A percentile compares a stretch with the other conserved stretches of the same genome.
phyloP scores from a whole-genome alignment of 1,284 basidiomycete genomes.

The Leccinum proximum region DNA sequence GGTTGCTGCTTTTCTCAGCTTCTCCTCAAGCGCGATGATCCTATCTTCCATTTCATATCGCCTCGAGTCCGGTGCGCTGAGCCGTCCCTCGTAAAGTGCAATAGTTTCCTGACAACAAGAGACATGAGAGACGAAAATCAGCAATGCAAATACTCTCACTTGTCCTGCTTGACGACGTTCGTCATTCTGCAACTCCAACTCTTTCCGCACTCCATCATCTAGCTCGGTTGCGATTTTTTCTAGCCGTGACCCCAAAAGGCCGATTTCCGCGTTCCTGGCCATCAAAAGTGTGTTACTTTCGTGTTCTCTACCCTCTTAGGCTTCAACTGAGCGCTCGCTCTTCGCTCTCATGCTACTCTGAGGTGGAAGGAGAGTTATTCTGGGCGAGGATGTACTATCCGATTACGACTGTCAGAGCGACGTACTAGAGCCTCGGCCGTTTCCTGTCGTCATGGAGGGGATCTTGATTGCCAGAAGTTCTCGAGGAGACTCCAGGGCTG shows the following conservation, averaged over 20 bases:
- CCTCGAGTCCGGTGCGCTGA: slow-evolving; percentile 66
- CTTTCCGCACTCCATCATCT: slow-evolving; percentile 57
- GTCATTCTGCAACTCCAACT: slow-evolving; percentile 70
- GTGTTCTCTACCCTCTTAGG: slow-evolving; percentile 50
- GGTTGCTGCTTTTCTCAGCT: slow-evolving; percentile 34
- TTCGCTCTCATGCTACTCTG: slow-evolving; percentile 29
- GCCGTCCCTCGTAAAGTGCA: slow-evolving; percentile 86
- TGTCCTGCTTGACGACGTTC: slow-evolving; percentile 83
- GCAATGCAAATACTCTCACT: slow-evolving; percentile 37
- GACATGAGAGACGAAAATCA: slow-evolving; percentile 8
- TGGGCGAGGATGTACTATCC: slow-evolving; percentile 24
- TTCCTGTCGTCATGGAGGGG: slow-evolving; percentile 27
- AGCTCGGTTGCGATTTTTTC: slow-evolving; percentile 48
- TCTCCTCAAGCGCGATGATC: slow-evolving; percentile 62
- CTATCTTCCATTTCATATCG: slow-evolving; percentile 79
- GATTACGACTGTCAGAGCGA: slow-evolving; percentile 34
- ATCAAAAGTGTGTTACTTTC: slow-evolving; percentile 48
- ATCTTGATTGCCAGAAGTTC: slow-evolving; percentile 31
- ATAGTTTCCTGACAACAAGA: slow-evolving; percentile 71
- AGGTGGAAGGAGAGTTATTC: slow-evolving; percentile 43
- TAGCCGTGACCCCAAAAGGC: slow-evolving; percentile 47
- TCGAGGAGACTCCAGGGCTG: slow-evolving; percentile 4
- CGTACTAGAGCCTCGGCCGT: slow-evolving; percentile 27
- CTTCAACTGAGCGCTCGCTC: slow-evolving; percentile 49
- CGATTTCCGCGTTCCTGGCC: slow-evolving; percentile 55